Percentiles rank a stretch among this genome's conserved stretches.
phyloP scores from a whole-genome alignment of 768 basidiomycete species.

The Pleurotus tuoliensis region DNA sequence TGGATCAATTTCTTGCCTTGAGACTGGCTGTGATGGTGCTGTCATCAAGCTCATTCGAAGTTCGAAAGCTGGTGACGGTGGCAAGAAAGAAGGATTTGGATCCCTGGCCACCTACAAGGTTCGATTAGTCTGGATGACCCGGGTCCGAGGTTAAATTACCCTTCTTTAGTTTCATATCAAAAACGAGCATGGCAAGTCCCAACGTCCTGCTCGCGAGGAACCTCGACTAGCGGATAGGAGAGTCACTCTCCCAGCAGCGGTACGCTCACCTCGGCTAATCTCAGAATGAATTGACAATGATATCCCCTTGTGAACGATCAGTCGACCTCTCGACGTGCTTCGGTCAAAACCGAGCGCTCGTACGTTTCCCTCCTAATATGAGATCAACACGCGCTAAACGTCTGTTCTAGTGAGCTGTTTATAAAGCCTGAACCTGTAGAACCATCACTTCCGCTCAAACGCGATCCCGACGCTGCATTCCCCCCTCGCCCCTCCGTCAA shows the following conservation, averaged over 20 bases:
- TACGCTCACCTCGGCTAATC: not conserved
- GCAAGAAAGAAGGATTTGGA: constrained; percentile 39
- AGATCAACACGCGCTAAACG: constrained; percentile 5
- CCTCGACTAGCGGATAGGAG: constrained; percentile 9
- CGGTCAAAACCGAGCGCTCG: not conserved
- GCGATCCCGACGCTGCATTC: constrained; percentile 26
- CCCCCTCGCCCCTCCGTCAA: not conserved
- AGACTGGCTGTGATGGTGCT: constrained; percentile 36
- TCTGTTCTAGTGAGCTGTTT: not conserved
- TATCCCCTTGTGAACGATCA: no score
- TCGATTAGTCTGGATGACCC: constrained; percentile 13
- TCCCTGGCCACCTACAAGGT: constrained; percentile 45
- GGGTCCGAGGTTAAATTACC: constrained; percentile 3
- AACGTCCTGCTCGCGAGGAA: constrained; percentile 21
- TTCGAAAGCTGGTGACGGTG: constrained; percentile 31
- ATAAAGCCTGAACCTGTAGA: constrained; percentile 26
- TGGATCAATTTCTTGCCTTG: constrained; percentile 41
- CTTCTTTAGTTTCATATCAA: constrained; percentile 26
- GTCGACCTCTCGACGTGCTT: no score
- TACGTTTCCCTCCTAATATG: not conserved
- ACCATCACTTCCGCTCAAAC: constrained; percentile 32
- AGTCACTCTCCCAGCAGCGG: not conserved
- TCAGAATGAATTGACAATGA: no score
- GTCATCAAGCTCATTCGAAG: constrained; percentile 29
- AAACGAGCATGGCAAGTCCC: constrained; percentile 23